These are phyloP conservation scores for Gaeumannomyces sp. DNA, from an alignment of 2,329 filamentous ascomycete genomes.

Conservation along the genomic window DNA sequence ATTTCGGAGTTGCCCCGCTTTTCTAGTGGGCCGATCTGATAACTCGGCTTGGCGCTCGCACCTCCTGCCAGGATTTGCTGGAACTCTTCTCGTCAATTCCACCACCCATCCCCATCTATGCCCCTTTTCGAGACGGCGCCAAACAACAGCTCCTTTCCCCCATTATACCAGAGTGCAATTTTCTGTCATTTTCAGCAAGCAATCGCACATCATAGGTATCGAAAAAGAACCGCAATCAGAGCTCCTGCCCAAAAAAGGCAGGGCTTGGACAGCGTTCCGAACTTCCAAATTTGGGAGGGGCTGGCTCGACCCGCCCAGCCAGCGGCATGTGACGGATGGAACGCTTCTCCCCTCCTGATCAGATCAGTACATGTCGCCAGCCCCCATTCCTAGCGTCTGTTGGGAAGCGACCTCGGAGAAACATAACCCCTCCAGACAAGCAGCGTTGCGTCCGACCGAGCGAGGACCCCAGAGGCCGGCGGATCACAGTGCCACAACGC, in stretches of 20 bases:
- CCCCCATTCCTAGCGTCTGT: not conserved
- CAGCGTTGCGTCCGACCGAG: not conserved
- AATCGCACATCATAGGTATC: not conserved
- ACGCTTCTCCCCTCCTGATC: not conserved
- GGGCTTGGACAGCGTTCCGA: not conserved
- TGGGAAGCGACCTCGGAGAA: not conserved
- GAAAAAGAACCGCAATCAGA: no score
- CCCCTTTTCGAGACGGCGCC: no score
- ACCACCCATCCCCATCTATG: no score
- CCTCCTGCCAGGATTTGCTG: not conserved
- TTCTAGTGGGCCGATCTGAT: not conserved
- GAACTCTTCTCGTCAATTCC: not conserved
- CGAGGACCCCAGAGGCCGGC: not conserved
- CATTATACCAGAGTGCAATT: not conserved
- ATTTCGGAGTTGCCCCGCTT: not conserved
- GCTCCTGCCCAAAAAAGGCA: not conserved
- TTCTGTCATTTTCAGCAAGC: not conserved
- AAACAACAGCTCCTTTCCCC: not conserved
- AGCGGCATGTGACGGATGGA: not conserved
- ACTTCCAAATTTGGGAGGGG: not conserved
- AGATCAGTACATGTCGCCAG: not conserved
- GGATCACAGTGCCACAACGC: no score
- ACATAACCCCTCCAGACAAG: not conserved
- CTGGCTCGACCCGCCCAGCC: not conserved
- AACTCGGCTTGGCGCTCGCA: not conserved